Base-by-base conservation (phyloP, 176 grass and related monocot species). In the Paspalum vaginatum region DNA sequence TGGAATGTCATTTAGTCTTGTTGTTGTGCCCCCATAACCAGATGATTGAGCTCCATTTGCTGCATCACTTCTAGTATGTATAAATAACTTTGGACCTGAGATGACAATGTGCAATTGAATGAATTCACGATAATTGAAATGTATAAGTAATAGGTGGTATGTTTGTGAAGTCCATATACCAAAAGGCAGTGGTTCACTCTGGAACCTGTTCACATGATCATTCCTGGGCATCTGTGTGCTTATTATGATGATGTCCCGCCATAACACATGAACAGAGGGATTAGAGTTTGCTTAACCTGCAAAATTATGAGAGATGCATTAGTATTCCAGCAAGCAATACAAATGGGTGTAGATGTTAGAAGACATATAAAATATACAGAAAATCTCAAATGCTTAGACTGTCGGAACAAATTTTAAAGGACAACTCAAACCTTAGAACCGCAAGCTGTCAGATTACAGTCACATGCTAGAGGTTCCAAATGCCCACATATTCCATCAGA, bases 61-160 rank as follows among this genome's bases (percentile, higher is more conserved):
- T 66, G 58, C 57, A 82, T 89, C 87, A 78, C 43, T 65, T 77
- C 87, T 81, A 72, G 78, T 73, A 85, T 77, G 78, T 49, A 81
- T 77, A 77, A 77, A 72, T 71, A 81, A 59, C 27, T 89, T 89
- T 59, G 70, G 87, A 77, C 87, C 87, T 89, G 78, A 58, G 15
- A 81, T 82, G 66, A 78, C 16, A 89, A 45, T 43, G 65, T 44
- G 43, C 59, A 66, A 60, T 12, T 51, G 18, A 65, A 72, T 76
- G 11, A 89, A 37, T 81, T 77, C 20, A 37, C 13, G 14, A 68
- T 17, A 68, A 66, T 60, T 26, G 15, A 65, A 50, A 81, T 79
- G 53, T 18, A 77, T 45, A 40, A 71, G 69, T 13, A 41, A 68
- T 41, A 70, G 27, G 55, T 9, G 57, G n/a, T 38, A 46, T 78